Conservation (phyloP, 306 rosid species). For the Sindora glabra region DNA sequence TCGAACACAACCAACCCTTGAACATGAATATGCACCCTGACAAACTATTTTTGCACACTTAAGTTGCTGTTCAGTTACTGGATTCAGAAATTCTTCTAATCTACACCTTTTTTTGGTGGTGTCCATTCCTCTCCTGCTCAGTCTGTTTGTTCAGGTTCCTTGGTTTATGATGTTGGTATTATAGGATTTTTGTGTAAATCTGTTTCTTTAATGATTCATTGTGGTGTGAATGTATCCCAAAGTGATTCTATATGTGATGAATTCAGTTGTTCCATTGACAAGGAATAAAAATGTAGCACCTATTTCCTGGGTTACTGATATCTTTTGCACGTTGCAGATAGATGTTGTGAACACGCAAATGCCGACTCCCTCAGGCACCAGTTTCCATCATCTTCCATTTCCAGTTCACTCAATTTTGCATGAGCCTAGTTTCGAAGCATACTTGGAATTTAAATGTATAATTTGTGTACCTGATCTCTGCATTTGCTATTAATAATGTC, state of each 20-base stretch:
- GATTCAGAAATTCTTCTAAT: slow-evolving; percentile 38
- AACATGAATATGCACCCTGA: slow-evolving; percentile 85
- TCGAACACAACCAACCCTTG: slow-evolving; percentile 84
- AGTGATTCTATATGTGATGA: slow-evolving; percentile 51
- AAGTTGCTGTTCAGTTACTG: slow-evolving; percentile 29
- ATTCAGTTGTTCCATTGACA: slow-evolving; percentile 48
- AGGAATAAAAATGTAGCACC: slow-evolving; percentile 33
- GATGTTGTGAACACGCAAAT: slow-evolving; percentile 25
- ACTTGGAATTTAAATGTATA: background rate
- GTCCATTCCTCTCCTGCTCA: background rate
- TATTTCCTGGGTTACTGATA: slow-evolving; percentile 10
- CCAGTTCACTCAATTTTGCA: slow-evolving; percentile 20
- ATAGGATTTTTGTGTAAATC: slow-evolving; percentile 68
- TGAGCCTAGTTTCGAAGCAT: background rate
- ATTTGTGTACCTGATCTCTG: background rate
- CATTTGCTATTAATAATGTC: slow-evolving; percentile 2
- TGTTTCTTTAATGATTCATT: slow-evolving; percentile 46
- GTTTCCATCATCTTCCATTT: slow-evolving; percentile 1
- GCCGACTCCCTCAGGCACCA: slow-evolving; percentile 1
- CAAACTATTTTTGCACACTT: slow-evolving; percentile 34
- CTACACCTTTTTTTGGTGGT: slow-evolving; percentile 37
- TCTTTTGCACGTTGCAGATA: slow-evolving; percentile 5
- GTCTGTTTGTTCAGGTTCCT: slow-evolving; percentile 35
- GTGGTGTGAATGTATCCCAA: slow-evolving; percentile 52
- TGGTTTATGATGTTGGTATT: slow-evolving; percentile 45